Base-by-base conservation (phyloP, 1,284 basidiomycete genomes). In the Clitocybe nebularis region DNA sequence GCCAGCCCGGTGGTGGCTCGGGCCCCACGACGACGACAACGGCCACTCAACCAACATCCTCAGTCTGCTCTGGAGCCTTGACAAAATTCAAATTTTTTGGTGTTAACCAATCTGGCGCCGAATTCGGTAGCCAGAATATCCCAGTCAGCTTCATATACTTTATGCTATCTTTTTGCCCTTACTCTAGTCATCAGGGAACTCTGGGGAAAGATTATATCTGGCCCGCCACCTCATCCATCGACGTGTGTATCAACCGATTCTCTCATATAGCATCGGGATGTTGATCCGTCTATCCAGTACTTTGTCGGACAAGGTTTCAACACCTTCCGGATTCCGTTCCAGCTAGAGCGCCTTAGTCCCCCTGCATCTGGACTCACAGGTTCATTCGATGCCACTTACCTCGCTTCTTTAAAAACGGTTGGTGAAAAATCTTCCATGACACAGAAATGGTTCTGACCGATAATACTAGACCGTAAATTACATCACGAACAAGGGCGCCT, bases 71-170 rank as follows among this genome's bases (percentile, higher is more conserved):
- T 7, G 64, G 64, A 21, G 53, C 62, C 9, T 59, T 57, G 51
- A 78, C 74, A 35, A 80, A 79, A 59, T 81, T 83, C 71, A 66
- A 69, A 52, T 78, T 64, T 63, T 79, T 79, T 50, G 80, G 79
- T 60, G 79, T 81, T 22, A 81, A 77, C 61, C 62, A 81, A 56
- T 74, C 75, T 54, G 75, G 77, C 47, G 80, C 77, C 35, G 76
- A 81, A 60, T 71, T 80, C 48, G 77, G 77, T 9, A 62, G 69
- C 45, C 58, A 46, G 16, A 61, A 54, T 13, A 67, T 72, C 52
- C 76, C 77, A 7, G 75, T 75, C 37, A 50, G 66, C 66, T 49
- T 67, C 32, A 4, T 19, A 8, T 13, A 29, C 13, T 26, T 29
- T 20, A 21, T n/a, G n/a, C n/a, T n/a, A n/a, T n/a, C n/a, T n/a